Percentiles rank a stretch among this genome's conserved stretches.
Conservation (phyloP, 2,329 filamentous ascomycete genomes). For the Diaporthe citrichinensis region DNA sequence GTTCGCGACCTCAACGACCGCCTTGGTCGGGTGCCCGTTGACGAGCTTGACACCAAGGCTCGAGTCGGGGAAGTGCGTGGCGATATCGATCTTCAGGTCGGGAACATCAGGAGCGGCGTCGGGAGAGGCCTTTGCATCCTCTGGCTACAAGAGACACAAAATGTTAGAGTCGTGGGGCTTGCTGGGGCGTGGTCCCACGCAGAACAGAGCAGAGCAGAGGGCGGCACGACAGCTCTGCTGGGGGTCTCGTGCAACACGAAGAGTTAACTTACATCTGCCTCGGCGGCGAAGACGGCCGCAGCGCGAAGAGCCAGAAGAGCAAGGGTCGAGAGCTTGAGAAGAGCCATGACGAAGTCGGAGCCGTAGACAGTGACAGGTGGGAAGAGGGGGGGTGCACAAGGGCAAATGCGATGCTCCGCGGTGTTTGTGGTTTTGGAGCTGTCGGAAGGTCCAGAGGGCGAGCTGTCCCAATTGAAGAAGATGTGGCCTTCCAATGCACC, state of each 20-base stretch:
- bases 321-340: conserved; percentile 79
- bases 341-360: conserved; percentile 72
- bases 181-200: neutral
- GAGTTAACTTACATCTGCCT: conserved; percentile 67
- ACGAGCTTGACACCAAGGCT: conserved; percentile 96
- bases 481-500: conserved; percentile 41
- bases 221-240: neutral
- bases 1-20: conserved; percentile 87
- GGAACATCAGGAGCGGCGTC: conserved; percentile 47
- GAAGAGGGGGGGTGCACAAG: conserved; percentile 33
- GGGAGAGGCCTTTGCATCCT: conserved; percentile 44
- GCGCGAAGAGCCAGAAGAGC: conserved; percentile 79
- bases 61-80: conserved; percentile 74
- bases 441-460: conserved; percentile 31
- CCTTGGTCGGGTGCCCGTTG: conserved; percentile 89
- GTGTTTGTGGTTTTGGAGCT: conserved; percentile 25
- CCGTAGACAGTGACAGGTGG: conserved; percentile 38
- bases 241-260: conserved; percentile 44
- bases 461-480: conserved; percentile 40
- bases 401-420: conserved; percentile 39
- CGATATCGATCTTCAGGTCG: conserved; percentile 75
- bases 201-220: neutral
- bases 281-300: conserved; percentile 72
- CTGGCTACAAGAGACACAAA: conserved; percentile 40
- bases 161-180: conserved; percentile 28